Evolutionary conservation across 2,329 filamentous ascomycete species (phyloP).

Genomic region (Fusarium cicatricum): DNA sequence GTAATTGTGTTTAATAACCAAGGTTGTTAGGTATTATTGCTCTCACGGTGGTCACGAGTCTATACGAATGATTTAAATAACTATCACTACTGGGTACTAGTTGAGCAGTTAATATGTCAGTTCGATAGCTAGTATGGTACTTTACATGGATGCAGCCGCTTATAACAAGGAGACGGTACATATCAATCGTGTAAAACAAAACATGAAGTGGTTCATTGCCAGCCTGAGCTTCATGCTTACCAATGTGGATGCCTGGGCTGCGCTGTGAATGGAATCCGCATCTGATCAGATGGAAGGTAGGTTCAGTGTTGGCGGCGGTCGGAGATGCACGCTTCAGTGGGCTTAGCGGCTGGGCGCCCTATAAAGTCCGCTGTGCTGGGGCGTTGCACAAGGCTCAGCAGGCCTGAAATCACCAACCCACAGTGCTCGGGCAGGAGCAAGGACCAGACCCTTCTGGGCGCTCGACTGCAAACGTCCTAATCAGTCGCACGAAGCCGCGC

Average conservation of each 20-base stretch:
- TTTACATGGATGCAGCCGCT: too few species aligned
- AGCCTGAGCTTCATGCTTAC: background rate
- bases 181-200: too few species aligned
- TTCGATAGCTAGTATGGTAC: too few species aligned
- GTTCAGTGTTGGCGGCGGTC: background rate
- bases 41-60: too few species aligned
- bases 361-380: conserved; percentile 8
- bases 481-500: conserved; percentile 36
- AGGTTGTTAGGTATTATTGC: too few species aligned
- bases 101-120: too few species aligned
- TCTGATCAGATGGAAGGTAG: background rate
- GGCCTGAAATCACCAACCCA: conserved; percentile 16
- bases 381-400: conserved; percentile 20
- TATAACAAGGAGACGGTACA: too few species aligned
- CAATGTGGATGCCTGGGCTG: background rate
- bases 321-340: conserved; percentile 2
- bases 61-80: too few species aligned
- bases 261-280: too few species aligned
- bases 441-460: background rate
- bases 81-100: too few species aligned
- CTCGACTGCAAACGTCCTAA: conserved; percentile 32
- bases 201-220: background rate
- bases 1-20: too few species aligned
- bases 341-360: conserved; percentile 19
- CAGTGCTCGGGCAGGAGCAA: conserved; percentile 16